Evolutionary conservation across 305 asterid genomes (phyloP), one percentile per base, ranked within the genome.

Genomic region (Withania somnifera): DNA sequence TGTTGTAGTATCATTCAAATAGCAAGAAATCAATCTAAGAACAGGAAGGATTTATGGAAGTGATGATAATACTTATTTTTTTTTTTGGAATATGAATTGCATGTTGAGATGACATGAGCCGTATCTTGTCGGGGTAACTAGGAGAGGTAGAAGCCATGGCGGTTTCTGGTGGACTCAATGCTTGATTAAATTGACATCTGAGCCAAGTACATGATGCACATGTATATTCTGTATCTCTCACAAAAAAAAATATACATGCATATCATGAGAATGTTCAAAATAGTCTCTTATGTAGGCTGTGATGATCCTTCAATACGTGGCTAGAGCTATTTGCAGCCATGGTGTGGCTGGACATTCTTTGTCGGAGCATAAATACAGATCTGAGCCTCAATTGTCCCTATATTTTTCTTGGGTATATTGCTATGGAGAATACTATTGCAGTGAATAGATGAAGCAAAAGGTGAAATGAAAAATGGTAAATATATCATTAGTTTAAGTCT

Each of bases 181-280:
- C 45, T 38, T 38, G 45, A 38, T 38, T 38, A 38, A 38, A 38
- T 38, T 38, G 45, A 38, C 45, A 38, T 88, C 92, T 89, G 91
- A 88, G 91, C 89, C 90, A 6, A 0, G 45, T 38, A 38, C 45
- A 38, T 38, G 45, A 38, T 38, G 45, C 45, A 38, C 10, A 36
- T 36, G 38, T 36, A 36, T 36, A 36, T 36, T 38, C 45, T 38
- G 1, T 38, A 38, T 38, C 45, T 38, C 2, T 0, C 45, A 38
- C 45, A 38, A 6, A 36, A 3, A 36, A 4, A 36, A 3, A 36
- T 1, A 38, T 0, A 6, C 42, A 38, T 38, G 7, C 45, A 38
- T 38, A 36, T 36, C 40, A 36, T 36, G 40, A 36, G 7, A 36
- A 36, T 36, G 40, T 36, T 6, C 40, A 36, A 36, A 36, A 36